Percentiles rank a stretch among this genome's conserved stretches.
Conservation (phyloP, 139 green algal species). For the Chlorella sp. region DNA sequence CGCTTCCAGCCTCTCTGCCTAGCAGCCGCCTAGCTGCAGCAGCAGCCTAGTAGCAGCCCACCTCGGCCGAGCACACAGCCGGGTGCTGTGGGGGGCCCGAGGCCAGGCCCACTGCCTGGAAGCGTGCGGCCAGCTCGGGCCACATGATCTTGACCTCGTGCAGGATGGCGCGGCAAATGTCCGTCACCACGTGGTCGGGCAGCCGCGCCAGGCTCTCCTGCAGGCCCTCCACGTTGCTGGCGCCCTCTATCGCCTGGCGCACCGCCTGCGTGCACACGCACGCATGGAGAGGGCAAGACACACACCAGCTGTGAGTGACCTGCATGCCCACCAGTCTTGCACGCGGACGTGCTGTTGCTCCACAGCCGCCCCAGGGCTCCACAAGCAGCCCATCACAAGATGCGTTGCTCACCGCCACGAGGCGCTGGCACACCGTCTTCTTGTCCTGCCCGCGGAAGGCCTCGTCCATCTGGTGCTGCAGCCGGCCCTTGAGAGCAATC, state of each 20-base stretch:
- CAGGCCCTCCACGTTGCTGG: conserved; percentile 24
- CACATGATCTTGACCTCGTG: conserved; percentile 6
- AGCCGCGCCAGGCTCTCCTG: conserved; percentile 22
- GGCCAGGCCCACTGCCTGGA: no score
- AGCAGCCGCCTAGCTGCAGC: no score
- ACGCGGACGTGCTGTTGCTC: no score
- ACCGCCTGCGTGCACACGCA: conserved; percentile 8
- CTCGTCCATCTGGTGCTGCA: conserved; percentile 17
- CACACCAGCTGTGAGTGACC: no score
- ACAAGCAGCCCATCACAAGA: no score
- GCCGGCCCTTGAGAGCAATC: conserved; percentile 14
- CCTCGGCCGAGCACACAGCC: no score
- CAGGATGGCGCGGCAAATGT: conserved; percentile 19
- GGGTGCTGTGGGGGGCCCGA: no score
- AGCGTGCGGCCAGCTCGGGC: conserved; percentile 7
- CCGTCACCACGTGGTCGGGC: conserved; percentile 18
- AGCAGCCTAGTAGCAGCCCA: no score
- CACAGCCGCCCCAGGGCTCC: no score
- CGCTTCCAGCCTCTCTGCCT: no score
- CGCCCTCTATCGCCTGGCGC: conserved; percentile 13
- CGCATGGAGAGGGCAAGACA: no score
- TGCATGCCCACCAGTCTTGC: no score
- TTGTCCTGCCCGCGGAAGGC: conserved; percentile 8
- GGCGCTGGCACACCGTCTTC: conserved; percentile 26
- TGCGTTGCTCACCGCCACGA: conserved; percentile 18